phyloP scores from a whole-genome alignment of 768 basidiomycete species.

The Tulasnella sp. region DNA sequence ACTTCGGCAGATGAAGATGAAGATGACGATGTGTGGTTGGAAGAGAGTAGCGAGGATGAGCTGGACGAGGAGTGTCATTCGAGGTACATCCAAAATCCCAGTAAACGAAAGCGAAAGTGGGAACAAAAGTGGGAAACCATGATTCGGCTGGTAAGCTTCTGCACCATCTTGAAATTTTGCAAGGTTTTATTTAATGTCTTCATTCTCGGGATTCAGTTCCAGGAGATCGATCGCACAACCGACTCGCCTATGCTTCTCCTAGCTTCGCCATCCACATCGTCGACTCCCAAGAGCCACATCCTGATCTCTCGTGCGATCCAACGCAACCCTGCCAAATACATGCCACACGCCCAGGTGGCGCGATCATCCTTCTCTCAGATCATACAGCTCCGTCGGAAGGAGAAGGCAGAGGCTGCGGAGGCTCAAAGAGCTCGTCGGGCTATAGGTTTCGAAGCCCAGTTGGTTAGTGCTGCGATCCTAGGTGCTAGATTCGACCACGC shows the following conservation, averaged over 20 bases:
- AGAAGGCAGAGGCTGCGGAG: constrained; percentile 10
- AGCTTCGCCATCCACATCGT: constrained; percentile 10
- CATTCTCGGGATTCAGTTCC: constrained; percentile 4
- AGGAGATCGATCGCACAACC: constrained; percentile 18
- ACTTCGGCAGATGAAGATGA: constrained; percentile 16
- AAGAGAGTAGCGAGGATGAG: constrained; percentile 17
- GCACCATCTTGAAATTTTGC: not conserved
- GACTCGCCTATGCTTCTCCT: constrained; percentile 17
- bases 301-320: constrained; percentile 11
- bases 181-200: not conserved
- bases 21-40: constrained; percentile 18
- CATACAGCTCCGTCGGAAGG: constrained; percentile 1
- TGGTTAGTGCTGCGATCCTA: constrained; percentile 3
- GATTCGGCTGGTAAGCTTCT: constrained; percentile 10
- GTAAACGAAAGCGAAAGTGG: constrained; percentile 15
- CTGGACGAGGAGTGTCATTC: constrained; percentile 17
- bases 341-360: constrained; percentile 16
- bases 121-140: constrained; percentile 17
- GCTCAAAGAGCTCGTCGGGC: constrained; percentile 8
- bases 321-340: constrained; percentile 13
- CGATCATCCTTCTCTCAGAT: constrained; percentile 13
- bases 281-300: constrained; percentile 12
- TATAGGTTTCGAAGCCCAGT: constrained; percentile 3
- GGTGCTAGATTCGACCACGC: not conserved
- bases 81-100: constrained; percentile 15